A percentile compares a stretch with the other conserved stretches of the same genome.
These are phyloP conservation scores for Diaporthe nobilis DNA, from an alignment of 2,329 filamentous ascomycete species.

Conservation along the genomic window DNA sequence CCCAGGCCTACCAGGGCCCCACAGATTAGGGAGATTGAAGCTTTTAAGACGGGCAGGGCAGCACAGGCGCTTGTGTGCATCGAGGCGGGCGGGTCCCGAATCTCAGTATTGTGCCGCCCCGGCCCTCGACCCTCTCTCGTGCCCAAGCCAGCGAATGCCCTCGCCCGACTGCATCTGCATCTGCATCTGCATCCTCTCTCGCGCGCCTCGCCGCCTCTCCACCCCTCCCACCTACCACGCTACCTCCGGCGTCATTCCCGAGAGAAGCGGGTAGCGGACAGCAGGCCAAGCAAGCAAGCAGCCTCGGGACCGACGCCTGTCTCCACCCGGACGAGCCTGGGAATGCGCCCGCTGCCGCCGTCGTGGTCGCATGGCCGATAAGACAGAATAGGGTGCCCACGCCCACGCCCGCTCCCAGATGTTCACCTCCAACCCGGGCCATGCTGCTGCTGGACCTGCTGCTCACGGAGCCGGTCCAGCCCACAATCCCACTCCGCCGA, in stretches of 20 bases:
- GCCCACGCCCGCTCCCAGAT: conserved; percentile 54
- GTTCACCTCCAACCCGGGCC: conserved; percentile 67
- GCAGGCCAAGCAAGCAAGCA: background rate
- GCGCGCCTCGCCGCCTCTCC: background rate
- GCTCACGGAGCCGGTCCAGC: conserved; percentile 29
- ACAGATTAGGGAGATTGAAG: conserved; percentile 32
- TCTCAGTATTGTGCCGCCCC: background rate
- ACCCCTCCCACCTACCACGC: background rate
- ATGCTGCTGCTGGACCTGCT: conserved; percentile 58
- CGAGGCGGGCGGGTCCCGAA: background rate
- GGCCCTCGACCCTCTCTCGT: background rate
- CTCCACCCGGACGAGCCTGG: conserved; percentile 16
- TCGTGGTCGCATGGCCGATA: conserved; percentile 40
- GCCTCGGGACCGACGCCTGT: conserved; percentile 2
- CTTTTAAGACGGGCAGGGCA: conserved; percentile 21
- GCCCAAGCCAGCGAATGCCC: background rate
- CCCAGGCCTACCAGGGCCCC: conserved; percentile 15
- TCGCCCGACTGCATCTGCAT: background rate
- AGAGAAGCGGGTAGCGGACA: background rate
- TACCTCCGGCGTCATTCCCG: background rate
- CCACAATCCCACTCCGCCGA: conserved; percentile 26
- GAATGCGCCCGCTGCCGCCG: conserved; percentile 24
- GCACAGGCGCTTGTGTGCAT: conserved; percentile 17
- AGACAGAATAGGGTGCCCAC: conserved; percentile 7
- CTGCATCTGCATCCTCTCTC: background rate